Evolutionary conservation across 495 filamentous ascomycete species (phyloP).

Genomic region (Lophiotrema nucula): DNA sequence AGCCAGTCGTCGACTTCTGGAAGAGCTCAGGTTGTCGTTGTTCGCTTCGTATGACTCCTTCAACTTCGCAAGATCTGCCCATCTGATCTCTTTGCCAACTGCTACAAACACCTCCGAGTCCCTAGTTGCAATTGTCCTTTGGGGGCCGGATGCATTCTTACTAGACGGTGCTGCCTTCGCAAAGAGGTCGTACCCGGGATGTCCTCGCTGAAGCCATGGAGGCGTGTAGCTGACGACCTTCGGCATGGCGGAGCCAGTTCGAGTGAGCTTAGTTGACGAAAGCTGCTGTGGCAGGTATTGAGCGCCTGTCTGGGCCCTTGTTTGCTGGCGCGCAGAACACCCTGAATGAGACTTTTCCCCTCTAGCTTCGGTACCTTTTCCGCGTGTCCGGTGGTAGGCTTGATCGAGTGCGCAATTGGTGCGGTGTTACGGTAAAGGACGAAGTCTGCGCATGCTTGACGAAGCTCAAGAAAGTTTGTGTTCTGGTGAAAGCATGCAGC

Average conservation of each 20-base stretch:
- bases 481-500: too few relatives aligned
- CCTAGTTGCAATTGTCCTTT: slow-evolving; percentile 66
- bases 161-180: slow-evolving; percentile 36
- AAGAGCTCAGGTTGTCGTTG: not conserved
- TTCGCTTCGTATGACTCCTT: slow-evolving; percentile 57
- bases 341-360: too few relatives aligned
- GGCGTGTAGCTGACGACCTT: slow-evolving; percentile 79
- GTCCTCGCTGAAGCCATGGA: slow-evolving; percentile 73
- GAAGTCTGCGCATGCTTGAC: too few relatives aligned
- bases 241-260: slow-evolving; percentile 71
- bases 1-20: not conserved
- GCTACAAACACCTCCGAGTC: slow-evolving; percentile 82
- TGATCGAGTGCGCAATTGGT: too few relatives aligned
- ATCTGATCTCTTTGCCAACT: slow-evolving; percentile 80
- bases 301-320: too few relatives aligned
- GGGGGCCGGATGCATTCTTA: slow-evolving; percentile 9
- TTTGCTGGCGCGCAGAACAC: too few relatives aligned
- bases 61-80: slow-evolving; percentile 72
- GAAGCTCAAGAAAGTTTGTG: too few relatives aligned
- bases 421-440: too few relatives aligned
- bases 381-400: too few relatives aligned
- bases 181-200: slow-evolving; percentile 73
- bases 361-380: too few relatives aligned
- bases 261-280: too few relatives aligned
- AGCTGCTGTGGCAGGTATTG: too few relatives aligned